A percentile compares a stretch with the other conserved stretches of the same genome.
phyloP scores from a whole-genome alignment of 2,329 filamentous ascomycete genomes.

The Colletotrichum tropicale region DNA sequence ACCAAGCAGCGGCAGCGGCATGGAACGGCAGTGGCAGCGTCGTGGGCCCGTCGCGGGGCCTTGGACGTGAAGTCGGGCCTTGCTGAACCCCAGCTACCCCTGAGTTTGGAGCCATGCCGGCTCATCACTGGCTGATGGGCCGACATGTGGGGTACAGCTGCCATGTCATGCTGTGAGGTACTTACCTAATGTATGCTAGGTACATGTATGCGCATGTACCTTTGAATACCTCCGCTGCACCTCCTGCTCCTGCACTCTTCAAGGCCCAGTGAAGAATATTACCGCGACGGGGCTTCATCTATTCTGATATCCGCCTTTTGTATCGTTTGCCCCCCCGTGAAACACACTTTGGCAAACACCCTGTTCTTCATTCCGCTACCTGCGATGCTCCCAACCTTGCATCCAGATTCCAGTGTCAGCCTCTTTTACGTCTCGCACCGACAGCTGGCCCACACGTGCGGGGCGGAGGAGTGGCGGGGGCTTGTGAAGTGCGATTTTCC shows the following conservation, averaged over 20 bases:
- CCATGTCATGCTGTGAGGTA: not conserved
- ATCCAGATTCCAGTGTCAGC: not conserved
- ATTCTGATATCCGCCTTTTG: not conserved
- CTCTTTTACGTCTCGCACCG: not conserved
- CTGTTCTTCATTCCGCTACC: not conserved
- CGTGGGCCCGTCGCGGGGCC: not conserved
- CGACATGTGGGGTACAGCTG: not conserved
- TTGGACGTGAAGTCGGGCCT: not conserved
- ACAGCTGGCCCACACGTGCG: not conserved
- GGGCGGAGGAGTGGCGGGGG: not conserved
- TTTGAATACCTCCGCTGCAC: not conserved
- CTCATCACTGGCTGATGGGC: not conserved
- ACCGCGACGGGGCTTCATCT: not conserved
- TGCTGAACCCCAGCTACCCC: slow-evolving; percentile 15
- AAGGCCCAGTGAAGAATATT: not conserved
- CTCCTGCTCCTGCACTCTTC: not conserved
- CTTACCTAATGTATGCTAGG: not conserved
- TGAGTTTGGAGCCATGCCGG: not conserved
- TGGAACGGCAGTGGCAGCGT: not conserved
- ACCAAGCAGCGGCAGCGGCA: not conserved
- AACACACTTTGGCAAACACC: not conserved
- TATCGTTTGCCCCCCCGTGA: not conserved
- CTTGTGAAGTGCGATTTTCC: not conserved
- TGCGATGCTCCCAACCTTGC: not conserved
- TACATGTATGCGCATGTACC: not conserved